phyloP scores from a whole-genome alignment of 106 monocot genomes.

The Chionographis japonica region DNA sequence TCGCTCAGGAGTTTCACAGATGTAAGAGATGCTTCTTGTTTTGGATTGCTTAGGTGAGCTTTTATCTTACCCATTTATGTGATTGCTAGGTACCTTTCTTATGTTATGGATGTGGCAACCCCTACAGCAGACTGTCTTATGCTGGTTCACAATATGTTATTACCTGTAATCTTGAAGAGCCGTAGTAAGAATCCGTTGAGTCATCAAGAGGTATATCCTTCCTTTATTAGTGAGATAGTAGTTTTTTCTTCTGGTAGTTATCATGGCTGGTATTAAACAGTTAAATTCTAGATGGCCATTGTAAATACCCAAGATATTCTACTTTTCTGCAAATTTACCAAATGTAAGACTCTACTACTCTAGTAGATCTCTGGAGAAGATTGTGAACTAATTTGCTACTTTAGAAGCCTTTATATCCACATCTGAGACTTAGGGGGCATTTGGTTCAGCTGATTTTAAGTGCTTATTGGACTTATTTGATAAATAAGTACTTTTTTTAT shows the following conservation, averaged over 20 bases:
- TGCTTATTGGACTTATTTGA: too few relatives aligned
- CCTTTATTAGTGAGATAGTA: slow-evolving; percentile 1
- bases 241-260: neutral
- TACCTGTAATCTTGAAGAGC: slow-evolving; percentile 72
- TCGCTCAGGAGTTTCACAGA: too few relatives aligned
- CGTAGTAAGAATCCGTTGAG: slow-evolving; percentile 58
- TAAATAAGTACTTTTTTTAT: too few relatives aligned
- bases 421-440: too few relatives aligned
- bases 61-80: neutral
- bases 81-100: slow-evolving; percentile 78
- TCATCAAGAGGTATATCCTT: slow-evolving; percentile 85
- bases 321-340: too few relatives aligned
- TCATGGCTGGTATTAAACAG: neutral
- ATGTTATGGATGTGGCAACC: slow-evolving; percentile 98
- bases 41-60: neutral
- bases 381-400: too few relatives aligned
- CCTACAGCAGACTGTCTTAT: slow-evolving; percentile 89
- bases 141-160: slow-evolving; percentile 73
- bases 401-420: too few relatives aligned
- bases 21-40: too few relatives aligned
- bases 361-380: too few relatives aligned
- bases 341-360: too few relatives aligned
- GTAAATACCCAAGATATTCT: too few relatives aligned
- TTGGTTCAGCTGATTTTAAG: too few relatives aligned
- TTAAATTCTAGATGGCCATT: neutral